A percentile compares a stretch with the other conserved stretches of the same genome.
These are phyloP conservation scores for Diaporthe ampelina DNA, from an alignment of 2,329 filamentous ascomycete species.

Conservation along the genomic window DNA sequence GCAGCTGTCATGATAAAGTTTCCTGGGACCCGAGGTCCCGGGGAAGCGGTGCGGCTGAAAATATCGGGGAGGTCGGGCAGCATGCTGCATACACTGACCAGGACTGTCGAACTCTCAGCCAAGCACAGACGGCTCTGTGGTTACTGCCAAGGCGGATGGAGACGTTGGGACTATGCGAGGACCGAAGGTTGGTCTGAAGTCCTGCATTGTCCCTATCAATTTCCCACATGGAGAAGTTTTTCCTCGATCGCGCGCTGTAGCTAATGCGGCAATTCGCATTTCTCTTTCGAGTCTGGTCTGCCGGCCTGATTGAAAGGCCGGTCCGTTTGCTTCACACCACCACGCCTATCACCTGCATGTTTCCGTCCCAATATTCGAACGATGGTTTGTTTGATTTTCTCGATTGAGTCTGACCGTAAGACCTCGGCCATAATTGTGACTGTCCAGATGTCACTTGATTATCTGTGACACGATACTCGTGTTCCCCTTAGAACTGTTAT, in stretches of 20 bases:
- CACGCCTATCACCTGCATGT: background rate
- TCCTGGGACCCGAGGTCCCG: background rate
- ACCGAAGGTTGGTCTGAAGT: background rate
- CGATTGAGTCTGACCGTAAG: background rate
- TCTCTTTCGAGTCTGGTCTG: background rate
- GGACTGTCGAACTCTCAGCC: background rate
- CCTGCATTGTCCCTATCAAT: background rate
- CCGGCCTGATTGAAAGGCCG: conserved; percentile 5
- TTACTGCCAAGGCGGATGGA: background rate
- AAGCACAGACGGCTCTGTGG: background rate
- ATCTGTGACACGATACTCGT: conserved; percentile 12
- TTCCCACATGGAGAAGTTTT: conserved; percentile 13
- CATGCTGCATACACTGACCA: background rate
- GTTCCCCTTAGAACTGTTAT: background rate
- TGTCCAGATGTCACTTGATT: background rate
- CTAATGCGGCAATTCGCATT: conserved; percentile 12
- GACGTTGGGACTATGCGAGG: background rate
- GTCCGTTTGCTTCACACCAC: background rate
- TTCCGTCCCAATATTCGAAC: conserved; percentile 11
- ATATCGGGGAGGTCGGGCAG: background rate
- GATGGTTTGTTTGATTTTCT: conserved; percentile 8
- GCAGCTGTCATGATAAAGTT: background rate
- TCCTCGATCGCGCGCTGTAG: background rate
- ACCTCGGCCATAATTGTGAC: background rate
- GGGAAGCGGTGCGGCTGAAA: background rate